phyloP scores from a whole-genome alignment of 2,329 filamentous ascomycete species.

The Trichoderma oligosporum region DNA sequence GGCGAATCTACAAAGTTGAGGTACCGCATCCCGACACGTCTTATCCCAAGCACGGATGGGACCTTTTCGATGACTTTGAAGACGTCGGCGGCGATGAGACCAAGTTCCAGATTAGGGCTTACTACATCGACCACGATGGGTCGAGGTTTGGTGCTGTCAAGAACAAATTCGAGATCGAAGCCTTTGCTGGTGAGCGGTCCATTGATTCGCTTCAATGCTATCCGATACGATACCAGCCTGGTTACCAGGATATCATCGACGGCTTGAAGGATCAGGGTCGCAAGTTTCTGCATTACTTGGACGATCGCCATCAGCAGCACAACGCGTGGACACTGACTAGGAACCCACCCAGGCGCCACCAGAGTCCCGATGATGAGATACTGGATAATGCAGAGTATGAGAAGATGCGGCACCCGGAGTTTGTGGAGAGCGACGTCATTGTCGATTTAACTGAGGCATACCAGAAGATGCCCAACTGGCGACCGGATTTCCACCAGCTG shows the following conservation, averaged over 20 bases:
- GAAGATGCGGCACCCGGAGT: slow-evolving; percentile 38
- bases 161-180: slow-evolving; percentile 36
- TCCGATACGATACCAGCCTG: slow-evolving; percentile 38
- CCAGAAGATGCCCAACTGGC: slow-evolving; percentile 39
- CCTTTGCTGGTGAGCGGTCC: slow-evolving; percentile 37
- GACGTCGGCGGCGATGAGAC: slow-evolving; percentile 32
- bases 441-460: slow-evolving; percentile 41
- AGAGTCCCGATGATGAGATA: slow-evolving; percentile 33
- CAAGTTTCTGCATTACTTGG: slow-evolving; percentile 33
- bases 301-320: slow-evolving; percentile 39
- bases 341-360: slow-evolving; percentile 32
- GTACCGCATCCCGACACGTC: slow-evolving; percentile 31
- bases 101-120: slow-evolving; percentile 37
- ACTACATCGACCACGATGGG: slow-evolving; percentile 44
- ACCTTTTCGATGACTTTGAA: slow-evolving; percentile 36
- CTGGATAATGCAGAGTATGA: slow-evolving; percentile 31
- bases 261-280: slow-evolving; percentile 33
- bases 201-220: slow-evolving; percentile 38
- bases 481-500: slow-evolving; percentile 32
- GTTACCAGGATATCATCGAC: slow-evolving; percentile 35
- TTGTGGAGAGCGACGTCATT: slow-evolving; percentile 42
- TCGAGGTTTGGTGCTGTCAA: slow-evolving; percentile 37
- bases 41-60: slow-evolving; percentile 33
- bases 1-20: slow-evolving; percentile 36
- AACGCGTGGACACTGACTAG: slow-evolving; percentile 41